A percentile compares a stretch with the other conserved stretches of the same genome.
phyloP scores from a whole-genome alignment of 2,329 filamentous ascomycete species.

The Fusarium continuum region DNA sequence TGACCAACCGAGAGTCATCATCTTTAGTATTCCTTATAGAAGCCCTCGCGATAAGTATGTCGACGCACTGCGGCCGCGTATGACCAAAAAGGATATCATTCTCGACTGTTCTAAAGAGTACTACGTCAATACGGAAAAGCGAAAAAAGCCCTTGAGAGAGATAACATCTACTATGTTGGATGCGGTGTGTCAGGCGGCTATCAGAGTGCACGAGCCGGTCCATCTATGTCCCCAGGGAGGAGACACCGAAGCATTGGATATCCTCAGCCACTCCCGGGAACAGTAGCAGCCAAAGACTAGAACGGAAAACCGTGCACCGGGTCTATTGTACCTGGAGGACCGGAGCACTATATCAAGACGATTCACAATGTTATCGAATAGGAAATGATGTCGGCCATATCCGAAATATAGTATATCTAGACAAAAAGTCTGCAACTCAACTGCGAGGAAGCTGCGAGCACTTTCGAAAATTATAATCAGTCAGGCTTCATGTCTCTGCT shows the following conservation, averaged over 20 bases:
- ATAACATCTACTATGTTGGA: not conserved
- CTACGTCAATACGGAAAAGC: conserved; percentile 2
- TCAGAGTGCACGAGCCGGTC: not conserved
- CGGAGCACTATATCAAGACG: not conserved
- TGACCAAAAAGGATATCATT: not conserved
- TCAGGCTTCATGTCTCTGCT: not conserved
- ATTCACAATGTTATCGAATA: not conserved
- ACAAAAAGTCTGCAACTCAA: not conserved
- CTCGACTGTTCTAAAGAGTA: conserved; percentile 6
- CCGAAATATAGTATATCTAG: conserved; percentile 4
- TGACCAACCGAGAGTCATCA: not conserved
- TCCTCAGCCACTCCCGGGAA: not conserved
- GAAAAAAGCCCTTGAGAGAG: not conserved
- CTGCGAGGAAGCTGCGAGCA: not conserved
- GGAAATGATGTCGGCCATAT: not conserved
- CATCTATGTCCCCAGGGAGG: conserved; percentile 5
- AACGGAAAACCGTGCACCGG: rapidly evolving
- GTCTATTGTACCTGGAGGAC: not conserved
- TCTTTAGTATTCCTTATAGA: not conserved
- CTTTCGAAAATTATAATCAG: not conserved
- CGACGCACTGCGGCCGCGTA: not conserved
- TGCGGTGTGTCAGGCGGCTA: not conserved
- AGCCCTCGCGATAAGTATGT: not conserved
- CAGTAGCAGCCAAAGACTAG: not conserved
- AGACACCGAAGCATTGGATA: not conserved